A percentile compares a stretch with the other conserved stretches of the same genome.
These are phyloP conservation scores for Talaromyces verruculosus DNA, from an alignment of 2,329 filamentous ascomycete genomes.

Conservation along the genomic window DNA sequence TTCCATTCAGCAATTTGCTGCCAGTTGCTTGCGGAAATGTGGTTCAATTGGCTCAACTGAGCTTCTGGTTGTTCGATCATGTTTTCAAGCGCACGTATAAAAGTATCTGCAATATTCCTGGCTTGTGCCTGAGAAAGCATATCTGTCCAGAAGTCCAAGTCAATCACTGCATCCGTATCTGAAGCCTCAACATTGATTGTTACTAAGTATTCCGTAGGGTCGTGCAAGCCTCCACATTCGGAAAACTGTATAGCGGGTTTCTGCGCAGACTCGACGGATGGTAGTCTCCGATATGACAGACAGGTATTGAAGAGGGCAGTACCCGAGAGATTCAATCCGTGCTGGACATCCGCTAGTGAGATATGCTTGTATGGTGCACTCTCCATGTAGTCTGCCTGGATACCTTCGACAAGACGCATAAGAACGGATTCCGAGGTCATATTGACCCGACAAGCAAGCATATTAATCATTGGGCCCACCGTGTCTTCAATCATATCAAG, in stretches of 20 bases:
- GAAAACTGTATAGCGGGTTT: constrained; percentile 38
- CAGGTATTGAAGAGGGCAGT: constrained; percentile 50
- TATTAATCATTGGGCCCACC: constrained; percentile 51
- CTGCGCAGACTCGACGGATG: constrained; percentile 29
- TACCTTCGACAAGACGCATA: constrained; percentile 39
- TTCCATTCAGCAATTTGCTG: constrained; percentile 21
- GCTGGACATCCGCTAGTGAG: constrained; percentile 50
- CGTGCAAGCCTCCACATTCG: constrained; percentile 44
- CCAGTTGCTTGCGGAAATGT: constrained; percentile 10
- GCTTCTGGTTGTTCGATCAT: constrained; percentile 35
- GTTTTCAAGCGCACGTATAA: constrained; percentile 38
- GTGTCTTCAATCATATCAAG: constrained; percentile 43
- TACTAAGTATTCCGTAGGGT: constrained; percentile 51
- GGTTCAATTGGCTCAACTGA: constrained; percentile 11
- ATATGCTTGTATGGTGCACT: constrained; percentile 47
- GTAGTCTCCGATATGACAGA: constrained; percentile 49
- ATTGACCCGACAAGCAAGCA: constrained; percentile 47
- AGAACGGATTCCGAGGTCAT: constrained; percentile 36
- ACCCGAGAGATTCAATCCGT: constrained; percentile 42
- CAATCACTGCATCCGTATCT: constrained; percentile 40
- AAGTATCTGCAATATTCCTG: constrained; percentile 39
- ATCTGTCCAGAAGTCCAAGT: constrained; percentile 46
- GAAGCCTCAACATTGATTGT: constrained; percentile 51
- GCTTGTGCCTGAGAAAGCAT: constrained; percentile 42
- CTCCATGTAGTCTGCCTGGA: constrained; percentile 51